A percentile compares a stretch with the other conserved stretches of the same genome.
phyloP scores from a whole-genome alignment of 768 basidiomycete species.

The Coprinopsis strossmayeri region DNA sequence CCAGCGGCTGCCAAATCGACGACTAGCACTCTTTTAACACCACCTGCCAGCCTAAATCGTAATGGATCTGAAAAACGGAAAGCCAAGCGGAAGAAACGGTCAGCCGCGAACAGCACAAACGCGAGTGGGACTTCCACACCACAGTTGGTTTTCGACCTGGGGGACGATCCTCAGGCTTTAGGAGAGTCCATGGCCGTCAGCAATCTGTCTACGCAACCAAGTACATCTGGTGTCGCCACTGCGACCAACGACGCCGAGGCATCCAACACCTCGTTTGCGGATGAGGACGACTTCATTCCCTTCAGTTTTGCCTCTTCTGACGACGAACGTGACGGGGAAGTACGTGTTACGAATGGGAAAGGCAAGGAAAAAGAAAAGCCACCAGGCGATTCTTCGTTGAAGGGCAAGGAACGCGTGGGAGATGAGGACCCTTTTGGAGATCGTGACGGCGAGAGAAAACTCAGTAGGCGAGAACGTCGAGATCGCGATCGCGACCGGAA shows the following conservation, averaged over 20 bases:
- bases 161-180: background rate
- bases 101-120: background rate
- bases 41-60: background rate
- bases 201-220: too few species aligned
- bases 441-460: background rate
- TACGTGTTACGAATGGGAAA: background rate
- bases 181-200: background rate
- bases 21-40: background rate
- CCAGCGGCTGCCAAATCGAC: background rate
- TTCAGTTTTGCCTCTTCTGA: background rate
- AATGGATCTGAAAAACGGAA: background rate
- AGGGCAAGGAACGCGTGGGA: background rate
- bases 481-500: background rate
- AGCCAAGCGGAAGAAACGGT: background rate
- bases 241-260: background rate
- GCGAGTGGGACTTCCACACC: background rate
- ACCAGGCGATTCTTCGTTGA: background rate
- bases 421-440: background rate
- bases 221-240: too few species aligned
- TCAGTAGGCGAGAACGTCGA: background rate
- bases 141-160: background rate
- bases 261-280: background rate
- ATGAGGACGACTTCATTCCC: background rate
- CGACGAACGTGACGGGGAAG: background rate
- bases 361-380: background rate